Evolutionary conservation across 148 eudicot genomes (phyloP), one percentile per base, ranked within the genome.

Genomic region (Rhododendron williamsianum): DNA sequence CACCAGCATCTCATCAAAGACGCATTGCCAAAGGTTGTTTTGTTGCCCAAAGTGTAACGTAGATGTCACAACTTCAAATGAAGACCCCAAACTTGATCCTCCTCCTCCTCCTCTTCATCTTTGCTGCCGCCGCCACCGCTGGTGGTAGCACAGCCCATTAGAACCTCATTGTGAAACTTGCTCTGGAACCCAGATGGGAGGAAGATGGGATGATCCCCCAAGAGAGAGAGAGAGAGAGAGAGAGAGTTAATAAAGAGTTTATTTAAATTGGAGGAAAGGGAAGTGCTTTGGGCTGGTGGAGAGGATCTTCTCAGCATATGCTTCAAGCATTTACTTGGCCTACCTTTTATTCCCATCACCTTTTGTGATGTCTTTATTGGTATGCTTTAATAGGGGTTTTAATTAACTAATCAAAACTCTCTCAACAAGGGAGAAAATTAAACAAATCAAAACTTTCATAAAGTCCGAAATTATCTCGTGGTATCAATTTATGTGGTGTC

Each of bases 261-360:
- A n/a, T 78, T 46, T 48, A 46, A 6, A 0, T 46, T 78, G 16
- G 4, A 48, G 16, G 4, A 48, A 46, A 23, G 36, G 15, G 3
- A 23, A 4, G 6, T 6, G 33, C 12, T n/a, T 48, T n/a, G 9
- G 56, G 35, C 25, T 48, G 81, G 81, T 46, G 81, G 58, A 11
- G 19, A 45, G 81, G 81, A 78, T 78, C 81, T 78, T 78, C 81
- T 46, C 6, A 78, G 81, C 54, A 78, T 78, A 78, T 78, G 30
- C 81, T 78, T n/a, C 54, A 45, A 78, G 30, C 81, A 78, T 46
- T 78, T 45, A 21, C 52, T 45, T 71, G 41, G 76, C 5, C 4
- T 30, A 71, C 41, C 76, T 33, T 30, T 30, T 30, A 9, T 30
- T 69, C 38, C 76, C 38, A 71, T 71, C 76, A 71, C 41, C 41